Evolutionary conservation across 495 filamentous ascomycete species (phyloP).

Genomic region (Penicillium canescens): DNA sequence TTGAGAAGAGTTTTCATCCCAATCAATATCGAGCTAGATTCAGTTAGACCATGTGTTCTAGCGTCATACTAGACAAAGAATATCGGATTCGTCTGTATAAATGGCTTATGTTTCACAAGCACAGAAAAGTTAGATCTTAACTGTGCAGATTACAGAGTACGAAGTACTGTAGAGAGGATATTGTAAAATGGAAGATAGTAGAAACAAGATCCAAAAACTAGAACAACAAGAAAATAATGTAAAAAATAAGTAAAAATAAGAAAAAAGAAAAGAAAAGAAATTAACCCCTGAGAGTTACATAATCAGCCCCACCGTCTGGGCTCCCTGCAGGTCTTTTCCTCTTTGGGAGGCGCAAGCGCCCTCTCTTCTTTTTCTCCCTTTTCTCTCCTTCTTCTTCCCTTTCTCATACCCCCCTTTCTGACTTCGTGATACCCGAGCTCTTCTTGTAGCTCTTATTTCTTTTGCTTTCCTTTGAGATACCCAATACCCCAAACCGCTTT

Average conservation of each 20-base stretch:
- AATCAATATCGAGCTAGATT: background rate
- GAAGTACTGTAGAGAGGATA: background rate
- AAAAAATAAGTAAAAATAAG: slow-evolving; percentile 2
- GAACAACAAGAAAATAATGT: background rate
- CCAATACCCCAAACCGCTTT: slow-evolving; percentile 38
- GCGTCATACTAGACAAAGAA: slow-evolving; percentile 9
- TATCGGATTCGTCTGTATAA: background rate
- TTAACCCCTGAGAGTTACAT: slow-evolving; percentile 14
- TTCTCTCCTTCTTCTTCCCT: slow-evolving; percentile 32
- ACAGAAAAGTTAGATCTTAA: background rate
- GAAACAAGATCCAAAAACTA: background rate
- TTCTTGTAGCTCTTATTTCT: slow-evolving; percentile 42
- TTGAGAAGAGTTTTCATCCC: slow-evolving; percentile 8
- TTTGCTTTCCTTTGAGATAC: slow-evolving; percentile 46
- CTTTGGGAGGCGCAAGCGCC: slow-evolving; percentile 29
- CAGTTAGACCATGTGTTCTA: slow-evolving; percentile 1
- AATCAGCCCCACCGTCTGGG: slow-evolving; percentile 26
- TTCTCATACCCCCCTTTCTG: slow-evolving; percentile 27
- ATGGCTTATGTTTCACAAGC: background rate
- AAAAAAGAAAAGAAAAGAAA: slow-evolving; percentile 1
- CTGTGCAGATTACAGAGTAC: background rate
- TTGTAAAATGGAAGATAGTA: background rate
- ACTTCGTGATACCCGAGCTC: slow-evolving; percentile 51
- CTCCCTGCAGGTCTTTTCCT: slow-evolving; percentile 48
- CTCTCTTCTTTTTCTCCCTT: slow-evolving; percentile 30